phyloP scores from a whole-genome alignment of 1,284 basidiomycete species.

The Moesziomyces sp. region DNA sequence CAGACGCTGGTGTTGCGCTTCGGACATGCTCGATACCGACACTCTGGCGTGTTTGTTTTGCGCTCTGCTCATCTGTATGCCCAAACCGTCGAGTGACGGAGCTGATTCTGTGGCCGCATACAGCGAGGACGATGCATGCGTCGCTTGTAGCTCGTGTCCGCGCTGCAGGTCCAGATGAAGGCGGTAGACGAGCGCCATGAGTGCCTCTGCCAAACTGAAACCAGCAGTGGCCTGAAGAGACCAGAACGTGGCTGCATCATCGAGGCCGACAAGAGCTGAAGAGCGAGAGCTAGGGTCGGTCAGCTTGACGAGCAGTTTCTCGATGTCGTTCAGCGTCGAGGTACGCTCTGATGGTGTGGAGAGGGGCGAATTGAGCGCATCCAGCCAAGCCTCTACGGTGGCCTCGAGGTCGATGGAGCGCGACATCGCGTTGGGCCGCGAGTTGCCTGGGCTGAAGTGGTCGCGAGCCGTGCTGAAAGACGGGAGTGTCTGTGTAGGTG shows the following conservation, averaged over 20 bases:
- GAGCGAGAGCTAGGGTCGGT: slow-evolving; percentile 1
- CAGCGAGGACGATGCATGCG: background rate
- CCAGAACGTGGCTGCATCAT: slow-evolving; percentile 36
- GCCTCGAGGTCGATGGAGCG: slow-evolving; percentile 20
- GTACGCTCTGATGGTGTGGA: slow-evolving; percentile 32
- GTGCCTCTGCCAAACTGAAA: slow-evolving; percentile 31
- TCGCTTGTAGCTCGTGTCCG: slow-evolving; percentile 12
- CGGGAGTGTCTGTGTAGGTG: slow-evolving; percentile 3
- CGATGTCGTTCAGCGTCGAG: slow-evolving; percentile 32
- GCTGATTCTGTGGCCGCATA: background rate
- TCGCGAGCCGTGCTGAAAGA: slow-evolving; percentile 13
- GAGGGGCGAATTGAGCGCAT: slow-evolving; percentile 34
- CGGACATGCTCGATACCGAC: slow-evolving; percentile 1
- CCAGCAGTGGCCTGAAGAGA: slow-evolving; percentile 29
- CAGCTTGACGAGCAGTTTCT: slow-evolving; percentile 29
- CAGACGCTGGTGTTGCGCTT: slow-evolving; percentile 20
- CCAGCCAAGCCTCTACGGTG: slow-evolving; percentile 29
- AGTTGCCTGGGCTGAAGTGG: slow-evolving; percentile 23
- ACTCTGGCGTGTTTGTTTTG: background rate
- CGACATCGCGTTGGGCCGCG: slow-evolving; percentile 27
- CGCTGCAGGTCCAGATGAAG: slow-evolving; percentile 35
- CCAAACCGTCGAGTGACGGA: background rate
- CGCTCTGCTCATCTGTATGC: background rate
- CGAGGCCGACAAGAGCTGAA: slow-evolving; percentile 6
- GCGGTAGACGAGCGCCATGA: slow-evolving; percentile 30